These are phyloP conservation scores for Coemansia sp. DNA, from an alignment of 192 early-diverging fungal genomes.

Conservation along the genomic window DNA sequence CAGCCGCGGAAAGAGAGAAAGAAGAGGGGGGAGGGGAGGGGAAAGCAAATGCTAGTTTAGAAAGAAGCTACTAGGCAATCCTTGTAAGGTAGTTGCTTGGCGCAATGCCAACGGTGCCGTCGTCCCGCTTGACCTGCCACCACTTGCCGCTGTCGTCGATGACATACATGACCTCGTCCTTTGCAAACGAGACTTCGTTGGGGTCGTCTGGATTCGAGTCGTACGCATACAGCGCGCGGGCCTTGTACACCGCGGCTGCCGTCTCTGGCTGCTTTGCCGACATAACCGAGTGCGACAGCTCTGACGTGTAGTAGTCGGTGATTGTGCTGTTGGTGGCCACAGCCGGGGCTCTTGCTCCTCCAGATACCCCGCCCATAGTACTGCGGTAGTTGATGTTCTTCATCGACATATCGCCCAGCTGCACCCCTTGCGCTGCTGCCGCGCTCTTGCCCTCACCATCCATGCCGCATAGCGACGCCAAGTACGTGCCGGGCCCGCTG, in stretches of 20 bases:
- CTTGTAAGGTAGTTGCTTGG: constrained; percentile 81
- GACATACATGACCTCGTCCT: constrained; percentile 85
- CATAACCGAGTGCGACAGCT: constrained; percentile 37
- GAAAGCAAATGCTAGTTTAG: not conserved
- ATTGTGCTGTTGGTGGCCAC: constrained; percentile 29
- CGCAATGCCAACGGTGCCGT: constrained; percentile 82
- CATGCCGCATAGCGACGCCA: constrained; percentile 46
- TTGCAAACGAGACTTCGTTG: constrained; percentile 85
- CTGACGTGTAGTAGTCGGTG: constrained; percentile 49
- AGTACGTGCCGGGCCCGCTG: constrained; percentile 59
- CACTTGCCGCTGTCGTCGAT: constrained; percentile 93
- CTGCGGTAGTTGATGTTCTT: constrained; percentile 41
- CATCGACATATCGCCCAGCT: constrained; percentile 27
- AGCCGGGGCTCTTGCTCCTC: not conserved
- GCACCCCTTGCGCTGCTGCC: constrained; percentile 6
- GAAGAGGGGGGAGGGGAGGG: not conserved
- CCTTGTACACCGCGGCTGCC: constrained; percentile 58
- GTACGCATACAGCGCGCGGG: constrained; percentile 74
- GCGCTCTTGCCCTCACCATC: constrained; percentile 35
- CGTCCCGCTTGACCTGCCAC: constrained; percentile 88
- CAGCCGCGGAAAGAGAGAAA: not conserved
- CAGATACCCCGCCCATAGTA: constrained; percentile 28
- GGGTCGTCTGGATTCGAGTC: constrained; percentile 87
- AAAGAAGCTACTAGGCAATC: constrained; percentile 23
- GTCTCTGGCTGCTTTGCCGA: constrained; percentile 38